These are phyloP conservation scores for Verbena officinalis DNA, from an alignment of 257 asterid genomes.

Conservation along the genomic window DNA sequence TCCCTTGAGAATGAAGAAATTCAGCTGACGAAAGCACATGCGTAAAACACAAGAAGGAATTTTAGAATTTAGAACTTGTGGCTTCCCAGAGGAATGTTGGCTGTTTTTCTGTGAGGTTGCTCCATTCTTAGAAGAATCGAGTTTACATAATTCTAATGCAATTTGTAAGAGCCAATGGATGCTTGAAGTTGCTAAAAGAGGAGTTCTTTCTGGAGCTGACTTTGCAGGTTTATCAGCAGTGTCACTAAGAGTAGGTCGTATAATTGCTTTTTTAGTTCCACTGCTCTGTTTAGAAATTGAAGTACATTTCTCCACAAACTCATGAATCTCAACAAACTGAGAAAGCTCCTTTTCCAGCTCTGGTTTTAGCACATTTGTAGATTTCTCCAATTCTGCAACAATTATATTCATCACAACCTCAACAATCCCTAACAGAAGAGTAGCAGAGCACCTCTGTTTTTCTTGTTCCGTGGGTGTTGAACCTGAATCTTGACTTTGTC, in stretches of 20 bases:
- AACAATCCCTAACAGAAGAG: conserved; percentile 59
- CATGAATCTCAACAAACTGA: conserved; percentile 59
- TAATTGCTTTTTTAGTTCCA: conserved; percentile 42
- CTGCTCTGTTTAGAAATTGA: conserved; percentile 39
- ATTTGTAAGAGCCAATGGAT: conserved; percentile 54
- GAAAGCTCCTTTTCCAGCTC: conserved; percentile 70
- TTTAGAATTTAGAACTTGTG: conserved; percentile 41
- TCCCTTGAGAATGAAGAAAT: conserved; percentile 43
- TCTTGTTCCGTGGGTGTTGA: conserved; percentile 55
- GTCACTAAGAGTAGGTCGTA: conserved; percentile 48
- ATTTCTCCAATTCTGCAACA: conserved; percentile 61
- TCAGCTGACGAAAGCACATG: conserved; percentile 57
- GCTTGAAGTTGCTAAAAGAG: conserved; percentile 73
- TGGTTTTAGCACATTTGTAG: conserved; percentile 46
- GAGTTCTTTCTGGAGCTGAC: conserved; percentile 55
- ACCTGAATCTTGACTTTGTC: conserved; percentile 47
- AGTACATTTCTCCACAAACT: conserved; percentile 47
- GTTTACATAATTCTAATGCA: conserved; percentile 42
- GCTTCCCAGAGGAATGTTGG: no score
- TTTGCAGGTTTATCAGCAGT: conserved; percentile 50
- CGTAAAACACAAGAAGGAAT: conserved; percentile 43
- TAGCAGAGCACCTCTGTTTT: conserved; percentile 52
- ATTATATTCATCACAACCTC: conserved; percentile 70
- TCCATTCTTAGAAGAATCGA: conserved; percentile 35
- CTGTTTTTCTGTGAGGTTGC: conserved; percentile 56